These are phyloP conservation scores for Noccaea caerulescens DNA, from an alignment of 345 rosid genomes.

Conservation along the genomic window DNA sequence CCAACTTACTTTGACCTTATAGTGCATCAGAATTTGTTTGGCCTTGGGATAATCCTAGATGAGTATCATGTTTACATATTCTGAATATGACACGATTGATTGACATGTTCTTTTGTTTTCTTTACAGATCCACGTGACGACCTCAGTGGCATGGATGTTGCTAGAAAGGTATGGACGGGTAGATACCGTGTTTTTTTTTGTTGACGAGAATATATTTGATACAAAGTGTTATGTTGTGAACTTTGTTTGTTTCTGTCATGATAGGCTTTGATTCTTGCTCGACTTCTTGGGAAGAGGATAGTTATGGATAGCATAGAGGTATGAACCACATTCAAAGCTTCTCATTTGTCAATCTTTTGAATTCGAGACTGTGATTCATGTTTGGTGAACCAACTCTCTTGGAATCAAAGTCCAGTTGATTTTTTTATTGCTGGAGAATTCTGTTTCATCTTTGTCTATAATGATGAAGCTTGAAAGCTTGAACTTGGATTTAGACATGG, in stretches of 20 bases:
- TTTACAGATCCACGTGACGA: slow-evolving; percentile 94
- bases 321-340: slow-evolving; percentile 21
- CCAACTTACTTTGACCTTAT: slow-evolving; percentile 3
- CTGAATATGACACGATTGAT: slow-evolving; percentile 9
- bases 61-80: not conserved
- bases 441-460: not conserved
- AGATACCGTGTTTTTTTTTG: slow-evolving; percentile 10
- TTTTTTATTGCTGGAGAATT: not conserved
- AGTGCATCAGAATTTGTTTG: slow-evolving; percentile 9
- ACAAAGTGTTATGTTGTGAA: slow-evolving; percentile 1
- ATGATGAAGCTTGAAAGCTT: not conserved
- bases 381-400: slow-evolving; percentile 11
- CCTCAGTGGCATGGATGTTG: slow-evolving; percentile 96
- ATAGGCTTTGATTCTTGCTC: slow-evolving; percentile 93
- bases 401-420: not conserved
- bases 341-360: slow-evolving; percentile 4
- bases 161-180: slow-evolving; percentile 71
- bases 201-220: not conserved
- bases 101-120: slow-evolving; percentile 19
- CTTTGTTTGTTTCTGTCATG: slow-evolving; percentile 32
- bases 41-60: slow-evolving; percentile 16
- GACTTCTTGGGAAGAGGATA: slow-evolving; percentile 77
- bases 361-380: not conserved
- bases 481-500: slow-evolving; percentile 18
- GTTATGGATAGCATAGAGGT: slow-evolving; percentile 75